Evolutionary conservation across 2,329 filamentous ascomycete species (phyloP), one percentile per base, ranked within the genome.

Genomic region (Diaporthe sp.): DNA sequence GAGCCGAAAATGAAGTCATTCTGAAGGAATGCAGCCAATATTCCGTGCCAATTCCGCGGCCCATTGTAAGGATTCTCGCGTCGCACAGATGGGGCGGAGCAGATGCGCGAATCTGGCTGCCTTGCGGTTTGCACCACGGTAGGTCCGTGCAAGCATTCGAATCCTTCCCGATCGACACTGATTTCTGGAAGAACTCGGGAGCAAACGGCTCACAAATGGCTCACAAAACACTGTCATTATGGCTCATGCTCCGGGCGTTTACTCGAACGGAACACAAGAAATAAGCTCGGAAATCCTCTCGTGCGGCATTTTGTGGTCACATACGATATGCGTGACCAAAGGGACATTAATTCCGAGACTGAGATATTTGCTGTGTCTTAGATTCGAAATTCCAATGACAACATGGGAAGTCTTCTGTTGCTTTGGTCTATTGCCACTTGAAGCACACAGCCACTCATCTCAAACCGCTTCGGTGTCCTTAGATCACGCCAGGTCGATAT

Each of bases 401-500:
- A 39, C n/a, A 6, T 55, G 34, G 34, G 19, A 39, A 15, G 8
- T 19, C 6, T 53, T 17, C 34, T 19, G 13, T 19, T 15, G 34
- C n/a, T 19, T 53, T 53, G 62, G 31, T n/a, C 15, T 68, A 68
- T 68, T 68, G 65, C 65, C 65, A 69, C 65, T 69, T 55, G 34
- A 28, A 49, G 42, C 5, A 28, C 65, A 69, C 65, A 69, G 65
- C 65, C 65, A 69, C 65, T 13, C 34, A 28, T 6, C 34, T 55
- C 22, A 25, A 28, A 13, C 34, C 65, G 65, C 46, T 28, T 69
- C 22, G 51, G 49, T 42, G 28, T 55, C 34, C 34, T 53, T 2
- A 28, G 2, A 10, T 55, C 65, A 69, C 49, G 65, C 65, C 65
- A 55, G 49, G 46, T 53, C 49, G 46, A 68, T 15, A 53, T 39